Evolutionary conservation across 495 filamentous ascomycete species (phyloP), one percentile per base, ranked within the genome.

Genomic region (Neurospora sp.): DNA sequence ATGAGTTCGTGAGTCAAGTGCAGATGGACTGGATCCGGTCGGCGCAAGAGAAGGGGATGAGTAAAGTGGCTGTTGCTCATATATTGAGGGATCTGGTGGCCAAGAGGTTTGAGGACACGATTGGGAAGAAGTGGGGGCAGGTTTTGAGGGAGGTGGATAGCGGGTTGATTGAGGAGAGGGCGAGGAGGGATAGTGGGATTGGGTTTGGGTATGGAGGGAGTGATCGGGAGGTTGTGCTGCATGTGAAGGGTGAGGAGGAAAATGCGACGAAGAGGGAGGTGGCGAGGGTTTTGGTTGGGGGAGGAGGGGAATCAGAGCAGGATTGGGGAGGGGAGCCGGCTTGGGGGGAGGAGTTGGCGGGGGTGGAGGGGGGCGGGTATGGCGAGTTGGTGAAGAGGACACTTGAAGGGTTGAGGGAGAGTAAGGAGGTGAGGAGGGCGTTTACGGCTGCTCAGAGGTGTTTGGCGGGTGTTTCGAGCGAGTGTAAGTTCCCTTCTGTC

Each of bases 361-460:
- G 71, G 61, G 68, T 79, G 77, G 77, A 74, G 77, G 59, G 42
- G 44, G 2, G 73, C 70, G 8, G 46, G 75, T 77, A 75, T 14
- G 73, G 76, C 12, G 68, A 44, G 69, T 73, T 80, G 5, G 73
- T 73, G 16, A 59, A 42, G 14, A 69, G 12, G 22, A 79, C 77
- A n/a, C 31, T 80, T n/a, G 44, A 71, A 1, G 70, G 41, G 20
- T 48, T 80, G 61, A 70, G 70, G 9, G 74, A 79, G n/a, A 35
- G 42, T 44, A 74, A 74, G 44, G 53, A 66, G 53, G 76, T 79
- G 16, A 74, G 71, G 70, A 48, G 74, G 69, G 74, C 73, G 8
- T 80, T 77, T 75, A 75, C 75, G 9, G 72, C 77, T 5, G 78
- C 78, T 11, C 78, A 80, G 73, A 46, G 78, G 41, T 75, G 72